Evolutionary conservation across 2,329 filamentous ascomycete genomes (phyloP), one percentile per base, ranked within the genome.

Genomic region (Pyrenophora graminea): DNA sequence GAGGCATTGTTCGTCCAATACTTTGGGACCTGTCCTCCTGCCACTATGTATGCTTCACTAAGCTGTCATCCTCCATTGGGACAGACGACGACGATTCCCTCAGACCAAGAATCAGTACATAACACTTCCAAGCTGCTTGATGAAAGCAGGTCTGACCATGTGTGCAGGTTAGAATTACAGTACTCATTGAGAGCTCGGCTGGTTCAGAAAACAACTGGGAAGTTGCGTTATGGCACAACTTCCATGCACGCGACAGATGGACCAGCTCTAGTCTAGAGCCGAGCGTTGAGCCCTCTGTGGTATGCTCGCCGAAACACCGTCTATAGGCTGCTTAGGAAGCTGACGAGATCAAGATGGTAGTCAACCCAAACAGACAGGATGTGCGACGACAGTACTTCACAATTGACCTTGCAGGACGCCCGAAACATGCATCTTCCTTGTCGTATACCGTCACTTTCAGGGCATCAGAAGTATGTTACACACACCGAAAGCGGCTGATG

Each of bases 391-490:
- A 82, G 25, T 86, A 82, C 74, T 91, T 86, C 68, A 75, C 74
- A 0, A 74, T 77, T 1, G 67, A 77, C 3, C 56, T 90, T 1
- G 57, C 72, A 8, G 74, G 74, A 1, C 58, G 63, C 15, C 74
- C 76, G 0, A 71, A 73, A n/a, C 74, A 85, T 37, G 63, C 73
- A 9, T 69, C 75, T 0, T 76, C 78, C 1, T 62, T 86, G 6
- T 81, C 77, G 2, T 93, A 92, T 66, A 92, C 89, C 0, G 66
- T 91, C 53, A 90, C 87, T 51, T 91, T 88, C 63, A 82, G 87
- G 21, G 75, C 79, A 40, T 71, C 69, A 4, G 63, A 72, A 34
- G 59, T 61, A 38, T 10, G 51, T 32, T 32, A 5, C n/a, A 2
- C 13, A 21, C 6, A 3, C 1, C 4, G n/a, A 12, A 6, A 19